A percentile compares a stretch with the other conserved stretches of the same genome.
Conservation (phyloP, 805 yeast genomes). For the Kodamaea kaohsiungensis region DNA sequence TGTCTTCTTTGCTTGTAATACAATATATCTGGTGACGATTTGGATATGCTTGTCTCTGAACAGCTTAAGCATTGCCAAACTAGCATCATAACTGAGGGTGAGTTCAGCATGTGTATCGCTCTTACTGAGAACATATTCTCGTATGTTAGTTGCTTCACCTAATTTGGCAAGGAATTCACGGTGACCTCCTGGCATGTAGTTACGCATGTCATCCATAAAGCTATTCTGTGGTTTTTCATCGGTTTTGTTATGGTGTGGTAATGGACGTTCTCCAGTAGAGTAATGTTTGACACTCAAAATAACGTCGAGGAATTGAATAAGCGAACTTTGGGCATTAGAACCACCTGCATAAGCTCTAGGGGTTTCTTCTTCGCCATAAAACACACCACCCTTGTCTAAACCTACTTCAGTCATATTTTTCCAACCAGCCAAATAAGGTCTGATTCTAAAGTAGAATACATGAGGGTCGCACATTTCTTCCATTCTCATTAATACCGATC, state of each 20-base stretch:
- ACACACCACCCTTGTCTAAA: constrained; percentile 64
- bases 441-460: constrained; percentile 77
- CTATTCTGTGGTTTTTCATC: constrained; percentile 2
- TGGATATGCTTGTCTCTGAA: constrained; percentile 94
- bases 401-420: constrained; percentile 88
- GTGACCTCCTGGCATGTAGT: constrained; percentile 89
- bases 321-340: constrained; percentile 88
- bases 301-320: constrained; percentile 84
- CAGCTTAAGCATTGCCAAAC: constrained; percentile 82
- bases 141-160: constrained; percentile 55
- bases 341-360: constrained; percentile 78
- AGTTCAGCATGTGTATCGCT: constrained; percentile 50
- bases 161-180: constrained; percentile 68
- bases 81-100: constrained; percentile 78
- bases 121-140: constrained; percentile 59
- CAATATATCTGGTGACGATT: constrained; percentile 83
- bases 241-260: constrained; percentile 17
- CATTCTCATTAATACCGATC: constrained; percentile 74
- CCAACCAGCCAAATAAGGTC: constrained; percentile 96
- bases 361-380: constrained; percentile 63
- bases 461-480: constrained; percentile 96
- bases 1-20: constrained; percentile 70
- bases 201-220: constrained; percentile 81
- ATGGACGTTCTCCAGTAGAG: constrained; percentile 65
- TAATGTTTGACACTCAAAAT: constrained; percentile 74